phyloP scores from a whole-genome alignment of 345 rosid species.

The Pistacia vera region DNA sequence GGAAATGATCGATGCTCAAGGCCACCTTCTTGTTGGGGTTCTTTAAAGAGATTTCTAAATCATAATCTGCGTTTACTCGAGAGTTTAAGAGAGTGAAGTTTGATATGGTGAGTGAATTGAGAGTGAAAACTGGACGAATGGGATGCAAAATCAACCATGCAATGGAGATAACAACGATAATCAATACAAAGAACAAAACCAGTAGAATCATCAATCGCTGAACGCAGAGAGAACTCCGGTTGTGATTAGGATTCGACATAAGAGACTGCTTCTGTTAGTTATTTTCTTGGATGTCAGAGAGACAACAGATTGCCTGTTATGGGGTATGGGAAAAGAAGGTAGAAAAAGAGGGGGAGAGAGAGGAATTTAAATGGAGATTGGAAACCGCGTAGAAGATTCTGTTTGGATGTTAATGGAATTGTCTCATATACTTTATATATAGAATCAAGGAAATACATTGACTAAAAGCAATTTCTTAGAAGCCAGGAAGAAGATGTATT shows the following conservation, averaged over 20 bases:
- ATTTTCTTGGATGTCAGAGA: too few relatives aligned
- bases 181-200: conserved; percentile 9
- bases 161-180: conserved; percentile 4
- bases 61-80: conserved; percentile 11
- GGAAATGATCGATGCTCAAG: conserved; percentile 14
- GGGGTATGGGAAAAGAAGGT: too few relatives aligned
- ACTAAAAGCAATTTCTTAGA: too few relatives aligned
- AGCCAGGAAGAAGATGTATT: too few relatives aligned
- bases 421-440: too few relatives aligned
- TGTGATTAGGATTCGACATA: background rate
- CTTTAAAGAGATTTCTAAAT: background rate
- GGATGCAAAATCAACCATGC: conserved; percentile 35
- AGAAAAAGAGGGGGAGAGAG: too few relatives aligned
- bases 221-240: background rate
- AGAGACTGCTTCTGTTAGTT: background rate
- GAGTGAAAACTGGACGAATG: conserved; percentile 23
- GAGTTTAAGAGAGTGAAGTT: conserved; percentile 20
- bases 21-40: conserved; percentile 30
- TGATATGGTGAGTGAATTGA: conserved; percentile 27
- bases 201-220: conserved; percentile 11
- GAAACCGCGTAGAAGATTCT: too few relatives aligned
- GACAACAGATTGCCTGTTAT: too few relatives aligned
- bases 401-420: too few relatives aligned
- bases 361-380: too few relatives aligned
- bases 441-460: too few relatives aligned